Base-by-base conservation (phyloP, 805 yeast species). In the Wickerhamiella sorbophila region DNA sequence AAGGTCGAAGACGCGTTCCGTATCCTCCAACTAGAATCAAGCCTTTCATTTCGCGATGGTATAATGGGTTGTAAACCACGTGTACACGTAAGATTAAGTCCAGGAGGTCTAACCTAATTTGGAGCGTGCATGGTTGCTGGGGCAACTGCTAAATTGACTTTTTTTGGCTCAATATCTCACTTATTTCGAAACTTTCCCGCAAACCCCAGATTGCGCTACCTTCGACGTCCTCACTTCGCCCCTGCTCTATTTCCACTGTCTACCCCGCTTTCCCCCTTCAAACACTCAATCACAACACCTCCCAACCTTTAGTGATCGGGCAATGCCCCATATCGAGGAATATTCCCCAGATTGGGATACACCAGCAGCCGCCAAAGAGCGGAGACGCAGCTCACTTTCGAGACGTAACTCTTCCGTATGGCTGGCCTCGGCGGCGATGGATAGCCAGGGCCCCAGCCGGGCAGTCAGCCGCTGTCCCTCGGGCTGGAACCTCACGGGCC, bases 1-100 rank as follows among this genome's bases (percentile, higher is more conserved):
- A 73, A 49, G 99, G 99, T 77, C 99, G 87, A 72, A 91, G 81
- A 72, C 99, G 91, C 60, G 99, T 91, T 74, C 99, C 99, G 73
- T 87, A 91, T 67, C 98, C 98, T 63, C 98, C 98, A 57, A 88
- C 97, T 65, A 88, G 79, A 74, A 88, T 88, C 67, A 88, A 77
- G 63, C 94, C 95, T 73, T 86, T 86, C 96, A 86, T 50, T 33
- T 17, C 32, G 24, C 8, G 9, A 27, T 26, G 12, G 29, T 24
- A 8, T 6, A 24, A 12, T 6, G 29, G 12, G 12, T 8, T 24
- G 29, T 6, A 8, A 8, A 24, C 29, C 29, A 24, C 29, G 29
- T 24, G 29, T 24, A 24, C 29, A 24, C 29, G 29, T 24, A 24
- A 24, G 29, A 12, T 24, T 8, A 8, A 24, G 29, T 24, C 29